Evolutionary conservation across 2,329 filamentous ascomycete genomes (phyloP).

Genomic region (Aspergillus sp.): DNA sequence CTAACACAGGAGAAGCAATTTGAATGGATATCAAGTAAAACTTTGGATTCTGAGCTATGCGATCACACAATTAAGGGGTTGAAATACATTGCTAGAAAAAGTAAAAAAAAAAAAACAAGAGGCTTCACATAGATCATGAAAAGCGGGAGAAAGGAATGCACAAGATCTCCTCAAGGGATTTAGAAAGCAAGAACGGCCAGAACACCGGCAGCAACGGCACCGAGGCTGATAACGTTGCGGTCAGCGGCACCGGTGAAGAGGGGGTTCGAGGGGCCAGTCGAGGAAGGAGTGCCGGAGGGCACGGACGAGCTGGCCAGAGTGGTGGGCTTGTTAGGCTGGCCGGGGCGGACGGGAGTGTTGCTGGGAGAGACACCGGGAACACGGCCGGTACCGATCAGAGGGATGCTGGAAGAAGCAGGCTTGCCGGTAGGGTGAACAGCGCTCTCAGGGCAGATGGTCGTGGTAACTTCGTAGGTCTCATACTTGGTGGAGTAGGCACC

Average conservation of each 20-base stretch:
- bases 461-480: conserved; percentile 4
- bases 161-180: conserved; percentile 7
- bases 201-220: conserved; percentile 35
- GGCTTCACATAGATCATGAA: neutral
- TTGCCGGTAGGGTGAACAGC: conserved; percentile 5
- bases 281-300: conserved; percentile 15
- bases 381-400: conserved; percentile 6
- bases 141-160: neutral
- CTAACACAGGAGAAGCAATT: neutral
- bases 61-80: neutral
- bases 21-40: neutral
- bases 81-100: neutral
- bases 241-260: conserved; percentile 34
- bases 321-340: neutral
- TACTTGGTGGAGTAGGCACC: neutral
- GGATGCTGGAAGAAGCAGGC: conserved; percentile 4
- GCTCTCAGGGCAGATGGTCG: conserved; percentile 8
- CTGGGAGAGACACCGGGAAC: conserved; percentile 7
- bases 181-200: conserved; percentile 38
- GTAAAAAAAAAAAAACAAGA: conserved; percentile 10
- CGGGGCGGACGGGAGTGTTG: conserved; percentile 14
- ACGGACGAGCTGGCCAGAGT: conserved; percentile 10
- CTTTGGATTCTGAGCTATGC: neutral
- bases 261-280: conserved; percentile 11
- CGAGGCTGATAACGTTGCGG: conserved; percentile 35